A percentile compares a stretch with the other conserved stretches of the same genome.
Conservation (phyloP, 768 basidiomycete genomes). For the Paxillus involutus region DNA sequence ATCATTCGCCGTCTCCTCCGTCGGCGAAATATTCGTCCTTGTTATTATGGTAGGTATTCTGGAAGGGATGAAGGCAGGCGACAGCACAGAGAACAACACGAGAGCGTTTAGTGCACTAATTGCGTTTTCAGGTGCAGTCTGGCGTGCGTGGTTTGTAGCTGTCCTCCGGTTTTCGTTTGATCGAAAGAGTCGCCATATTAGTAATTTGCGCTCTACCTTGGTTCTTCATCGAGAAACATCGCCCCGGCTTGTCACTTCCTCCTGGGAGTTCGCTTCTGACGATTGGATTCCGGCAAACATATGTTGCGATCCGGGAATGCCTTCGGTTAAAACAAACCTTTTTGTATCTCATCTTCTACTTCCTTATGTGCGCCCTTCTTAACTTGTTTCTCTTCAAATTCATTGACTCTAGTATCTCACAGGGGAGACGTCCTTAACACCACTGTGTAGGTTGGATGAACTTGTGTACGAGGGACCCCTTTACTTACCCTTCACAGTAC, state of each 20-base stretch:
- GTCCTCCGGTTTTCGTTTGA: neutral
- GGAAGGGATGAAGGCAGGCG: conserved; percentile 58
- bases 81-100: conserved; percentile 70
- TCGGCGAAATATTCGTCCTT: conserved; percentile 69
- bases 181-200: conserved; percentile 19
- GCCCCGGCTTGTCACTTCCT: conserved; percentile 63
- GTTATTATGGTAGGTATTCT: conserved; percentile 76
- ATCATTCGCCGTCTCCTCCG: conserved; percentile 67
- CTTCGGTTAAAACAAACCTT: conserved; percentile 71
- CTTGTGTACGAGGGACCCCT: neutral
- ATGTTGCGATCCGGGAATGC: conserved; percentile 62
- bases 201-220: conserved; percentile 71
- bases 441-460: conserved; percentile 50
- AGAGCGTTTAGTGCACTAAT: conserved; percentile 75
- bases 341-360: conserved; percentile 72
- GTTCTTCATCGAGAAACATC: conserved; percentile 68
- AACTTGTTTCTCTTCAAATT: neutral
- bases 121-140: conserved; percentile 76
- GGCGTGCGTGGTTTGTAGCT: conserved; percentile 46
- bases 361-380: conserved; percentile 56
- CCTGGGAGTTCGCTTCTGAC: conserved; percentile 54
- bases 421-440: conserved; percentile 80
- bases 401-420: neutral
- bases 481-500: conserved; percentile 41
- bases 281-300: conserved; percentile 68